Evolutionary conservation across 192 early-diverging fungal genomes (phyloP).

Genomic region (Allomyces macrogynus): DNA sequence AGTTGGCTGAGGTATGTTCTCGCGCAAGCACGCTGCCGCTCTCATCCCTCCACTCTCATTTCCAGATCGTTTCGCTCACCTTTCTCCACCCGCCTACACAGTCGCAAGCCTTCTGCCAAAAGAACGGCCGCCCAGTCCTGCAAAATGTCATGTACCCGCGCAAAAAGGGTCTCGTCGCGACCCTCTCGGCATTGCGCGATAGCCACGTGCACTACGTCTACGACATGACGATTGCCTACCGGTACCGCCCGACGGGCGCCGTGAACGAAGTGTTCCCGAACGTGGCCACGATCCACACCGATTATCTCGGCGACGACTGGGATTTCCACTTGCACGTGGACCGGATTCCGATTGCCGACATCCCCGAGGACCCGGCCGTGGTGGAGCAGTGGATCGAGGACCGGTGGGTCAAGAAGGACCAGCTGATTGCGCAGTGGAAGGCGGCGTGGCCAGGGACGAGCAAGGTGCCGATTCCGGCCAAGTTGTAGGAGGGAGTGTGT

Average conservation of each 20-base stretch:
- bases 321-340: conserved; percentile 7
- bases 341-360: conserved; percentile 3
- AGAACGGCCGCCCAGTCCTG: conserved; percentile 4
- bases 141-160: conserved; percentile 8
- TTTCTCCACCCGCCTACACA: no score
- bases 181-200: conserved; percentile 2
- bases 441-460: conserved; percentile 1
- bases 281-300: conserved; percentile 2
- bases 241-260: conserved; percentile 1
- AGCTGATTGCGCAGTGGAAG: conserved; percentile 4
- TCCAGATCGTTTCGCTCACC: no score
- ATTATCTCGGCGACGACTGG: conserved; percentile 2
- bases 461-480: no score
- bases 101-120: conserved; percentile 6
- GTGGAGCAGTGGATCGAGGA: conserved; percentile 5
- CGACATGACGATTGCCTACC: conserved; percentile 3
- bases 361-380: conserved; percentile 2
- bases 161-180: conserved; percentile 8
- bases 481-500: no score
- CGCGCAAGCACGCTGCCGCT: no score
- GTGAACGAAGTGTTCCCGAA: conserved; percentile 2
- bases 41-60: no score
- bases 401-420: conserved; percentile 5
- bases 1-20: conserved; percentile 4
- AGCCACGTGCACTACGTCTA: conserved; percentile 4